phyloP scores from a whole-genome alignment of 495 filamentous ascomycete genomes.

The Aspergillus saccharolyticus region DNA sequence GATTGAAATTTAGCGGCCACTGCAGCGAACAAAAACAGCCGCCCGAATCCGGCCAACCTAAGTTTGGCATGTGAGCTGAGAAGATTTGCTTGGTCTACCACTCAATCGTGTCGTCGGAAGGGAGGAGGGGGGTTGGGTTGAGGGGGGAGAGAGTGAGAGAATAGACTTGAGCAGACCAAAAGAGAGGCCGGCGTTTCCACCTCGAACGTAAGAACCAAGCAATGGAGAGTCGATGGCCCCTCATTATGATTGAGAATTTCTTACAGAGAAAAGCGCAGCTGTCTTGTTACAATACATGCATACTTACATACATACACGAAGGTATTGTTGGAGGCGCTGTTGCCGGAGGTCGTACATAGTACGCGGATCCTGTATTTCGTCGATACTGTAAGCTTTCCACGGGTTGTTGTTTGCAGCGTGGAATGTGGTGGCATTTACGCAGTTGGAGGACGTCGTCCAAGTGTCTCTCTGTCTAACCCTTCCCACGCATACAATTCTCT shows the following conservation, averaged over 20 bases:
- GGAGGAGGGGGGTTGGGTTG: too few relatives aligned
- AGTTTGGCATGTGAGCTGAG: constrained; percentile 2
- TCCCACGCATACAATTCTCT: too few relatives aligned
- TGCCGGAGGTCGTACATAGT: background rate
- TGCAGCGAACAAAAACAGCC: background rate
- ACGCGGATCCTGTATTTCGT: constrained; percentile 17
- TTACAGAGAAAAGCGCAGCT: background rate
- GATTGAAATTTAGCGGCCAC: background rate
- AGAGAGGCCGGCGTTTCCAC: constrained; percentile 18
- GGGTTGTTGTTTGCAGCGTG: constrained; percentile 19
- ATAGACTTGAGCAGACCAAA: constrained; percentile 2
- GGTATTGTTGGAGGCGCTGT: constrained; percentile 1
- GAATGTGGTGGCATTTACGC: constrained; percentile 22
- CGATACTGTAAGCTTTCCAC: constrained; percentile 7
- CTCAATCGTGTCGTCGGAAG: too few relatives aligned
- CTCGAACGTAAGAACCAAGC: constrained; percentile 9
- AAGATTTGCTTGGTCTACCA: background rate
- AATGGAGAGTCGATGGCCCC: constrained; percentile 10
- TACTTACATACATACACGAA: background rate
- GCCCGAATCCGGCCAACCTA: background rate
- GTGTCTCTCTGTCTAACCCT: background rate
- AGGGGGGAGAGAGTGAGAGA: background rate
- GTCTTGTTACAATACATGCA: constrained; percentile 15
- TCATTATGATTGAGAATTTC: constrained; percentile 10
- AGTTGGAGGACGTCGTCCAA: background rate